phyloP scores from a whole-genome alignment of 176 grass and related monocot species.

The Oryza meyeriana region DNA sequence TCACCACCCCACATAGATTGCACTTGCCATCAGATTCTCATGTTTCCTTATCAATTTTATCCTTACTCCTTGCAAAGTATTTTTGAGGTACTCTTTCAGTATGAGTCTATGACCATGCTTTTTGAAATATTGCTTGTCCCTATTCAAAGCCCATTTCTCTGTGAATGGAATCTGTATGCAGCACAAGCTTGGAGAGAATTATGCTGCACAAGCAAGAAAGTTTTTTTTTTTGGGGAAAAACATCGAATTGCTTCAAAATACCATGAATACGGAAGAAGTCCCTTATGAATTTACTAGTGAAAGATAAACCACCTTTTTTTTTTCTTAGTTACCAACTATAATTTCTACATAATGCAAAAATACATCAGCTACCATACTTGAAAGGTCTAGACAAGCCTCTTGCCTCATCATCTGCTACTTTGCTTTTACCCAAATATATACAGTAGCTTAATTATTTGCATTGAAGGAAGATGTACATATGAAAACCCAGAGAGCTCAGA shows the following conservation, averaged over 20 bases:
- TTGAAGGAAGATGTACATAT: conserved; percentile 23
- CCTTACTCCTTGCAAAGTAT: neutral
- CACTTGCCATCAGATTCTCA: neutral
- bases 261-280: neutral
- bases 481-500: conserved; percentile 5
- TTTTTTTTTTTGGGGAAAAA: neutral
- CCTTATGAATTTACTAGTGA: neutral
- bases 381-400: conserved; percentile 15
- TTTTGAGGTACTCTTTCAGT: neutral
- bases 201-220: neutral
- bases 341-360: conserved; percentile 13
- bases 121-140: neutral
- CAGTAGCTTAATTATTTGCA: conserved; percentile 26
- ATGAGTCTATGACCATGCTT: neutral
- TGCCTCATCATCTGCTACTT: conserved; percentile 6
- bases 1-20: neutral
- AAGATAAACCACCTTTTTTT: neutral
- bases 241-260: neutral
- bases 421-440: conserved; percentile 33
- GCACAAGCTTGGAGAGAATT: neutral
- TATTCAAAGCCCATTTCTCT: neutral
- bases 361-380: neutral
- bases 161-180: neutral
- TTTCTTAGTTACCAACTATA: neutral
- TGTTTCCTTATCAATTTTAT: conserved; percentile 15